phyloP scores from a whole-genome alignment of 2,329 filamentous ascomycete genomes.

The Cercospora brassicicola region DNA sequence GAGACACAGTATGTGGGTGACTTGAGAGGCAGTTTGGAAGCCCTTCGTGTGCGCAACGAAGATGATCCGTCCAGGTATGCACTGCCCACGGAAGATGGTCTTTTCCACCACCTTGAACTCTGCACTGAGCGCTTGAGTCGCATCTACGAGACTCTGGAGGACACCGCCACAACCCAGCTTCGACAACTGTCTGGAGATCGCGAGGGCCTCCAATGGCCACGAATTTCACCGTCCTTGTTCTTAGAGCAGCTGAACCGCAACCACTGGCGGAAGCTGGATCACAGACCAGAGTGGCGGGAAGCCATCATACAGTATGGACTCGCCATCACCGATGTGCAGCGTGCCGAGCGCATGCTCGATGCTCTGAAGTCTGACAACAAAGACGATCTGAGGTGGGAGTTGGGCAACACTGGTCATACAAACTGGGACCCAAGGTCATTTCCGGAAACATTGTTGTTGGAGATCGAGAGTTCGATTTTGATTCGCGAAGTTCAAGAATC shows the following conservation, averaged over 20 bases:
- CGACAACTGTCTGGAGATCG: neutral
- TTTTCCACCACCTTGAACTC: too few relatives aligned
- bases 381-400: slow-evolving; percentile 45
- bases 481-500: slow-evolving; percentile 63
- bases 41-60: neutral
- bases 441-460: slow-evolving; percentile 65
- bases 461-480: slow-evolving; percentile 64
- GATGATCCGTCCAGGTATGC: too few relatives aligned
- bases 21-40: slow-evolving; percentile 6
- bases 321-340: slow-evolving; percentile 49
- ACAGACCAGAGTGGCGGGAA: slow-evolving; percentile 7
- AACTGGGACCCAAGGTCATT: slow-evolving; percentile 57
- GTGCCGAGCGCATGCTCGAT: slow-evolving; percentile 44
- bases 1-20: slow-evolving; percentile 11
- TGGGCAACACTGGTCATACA: slow-evolving; percentile 52
- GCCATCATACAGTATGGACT: slow-evolving; percentile 48
- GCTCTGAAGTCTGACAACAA: slow-evolving; percentile 7
- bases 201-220: slow-evolving; percentile 13
- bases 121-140: too few relatives aligned
- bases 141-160: neutral
- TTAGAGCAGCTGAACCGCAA: slow-evolving; percentile 10
- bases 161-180: neutral
- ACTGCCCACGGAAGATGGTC: too few relatives aligned
- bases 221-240: slow-evolving; percentile 4
- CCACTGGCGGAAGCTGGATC: neutral